phyloP scores from a whole-genome alignment of 2,329 filamentous ascomycete species.

The Berkeleyomyces rouxiae region DNA sequence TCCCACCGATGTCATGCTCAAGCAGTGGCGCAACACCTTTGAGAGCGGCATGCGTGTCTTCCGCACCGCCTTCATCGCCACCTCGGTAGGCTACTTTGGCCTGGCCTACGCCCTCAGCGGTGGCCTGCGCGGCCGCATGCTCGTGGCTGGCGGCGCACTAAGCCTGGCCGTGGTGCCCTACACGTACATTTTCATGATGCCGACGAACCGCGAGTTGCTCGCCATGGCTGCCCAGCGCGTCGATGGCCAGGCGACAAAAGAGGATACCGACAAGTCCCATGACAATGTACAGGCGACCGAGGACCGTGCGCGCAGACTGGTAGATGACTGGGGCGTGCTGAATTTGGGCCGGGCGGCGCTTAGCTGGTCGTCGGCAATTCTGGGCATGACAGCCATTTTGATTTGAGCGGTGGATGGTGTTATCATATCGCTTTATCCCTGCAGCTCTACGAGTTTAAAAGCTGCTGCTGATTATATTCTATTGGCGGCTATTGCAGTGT shows the following conservation, averaged over 20 bases:
- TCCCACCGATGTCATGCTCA: conserved; percentile 6
- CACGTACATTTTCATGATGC: conserved; percentile 6
- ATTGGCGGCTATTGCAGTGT: not conserved
- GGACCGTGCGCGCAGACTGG: conserved; percentile 3
- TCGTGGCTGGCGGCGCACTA: not conserved
- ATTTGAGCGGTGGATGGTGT: not conserved
- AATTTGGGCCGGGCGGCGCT: conserved; percentile 10
- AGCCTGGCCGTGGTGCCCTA: conserved; percentile 4
- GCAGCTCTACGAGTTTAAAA: no score
- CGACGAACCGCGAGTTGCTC: conserved; percentile 7
- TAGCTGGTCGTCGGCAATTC: not conserved
- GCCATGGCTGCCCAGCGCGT: not conserved
- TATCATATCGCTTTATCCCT: not conserved
- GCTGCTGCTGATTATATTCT: no score
- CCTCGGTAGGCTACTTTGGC: not conserved
- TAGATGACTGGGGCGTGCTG: conserved; percentile 9
- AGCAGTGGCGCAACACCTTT: conserved; percentile 10
- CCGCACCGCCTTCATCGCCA: conserved; percentile 1
- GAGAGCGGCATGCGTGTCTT: not conserved
- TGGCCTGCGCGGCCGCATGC: not conserved
- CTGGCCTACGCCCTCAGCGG: not conserved
- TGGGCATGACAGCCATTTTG: conserved; percentile 6
- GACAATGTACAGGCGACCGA: not conserved
- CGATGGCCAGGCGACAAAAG: not conserved
- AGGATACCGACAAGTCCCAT: not conserved